Conservation (phyloP, 2,329 filamentous ascomycete species). For the Ploettnerulaceae sp. region DNA sequence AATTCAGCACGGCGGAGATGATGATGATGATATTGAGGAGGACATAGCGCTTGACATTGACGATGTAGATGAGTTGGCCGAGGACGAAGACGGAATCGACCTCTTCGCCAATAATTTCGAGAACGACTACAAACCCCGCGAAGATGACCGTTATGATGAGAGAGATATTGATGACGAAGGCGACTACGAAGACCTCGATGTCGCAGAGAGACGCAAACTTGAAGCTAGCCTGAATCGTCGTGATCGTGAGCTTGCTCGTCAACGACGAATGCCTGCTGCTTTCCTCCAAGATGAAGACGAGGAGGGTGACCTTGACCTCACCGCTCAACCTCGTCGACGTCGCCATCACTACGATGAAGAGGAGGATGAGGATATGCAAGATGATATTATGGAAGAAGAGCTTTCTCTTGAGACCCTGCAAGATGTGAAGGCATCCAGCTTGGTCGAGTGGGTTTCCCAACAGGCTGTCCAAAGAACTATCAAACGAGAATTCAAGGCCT, state of each 20-base stretch:
- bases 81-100: slow-evolving; percentile 76
- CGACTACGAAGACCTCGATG: slow-evolving; percentile 66
- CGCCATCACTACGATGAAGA: slow-evolving; percentile 94
- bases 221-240: slow-evolving; percentile 69
- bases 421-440: slow-evolving; percentile 86
- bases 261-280: slow-evolving; percentile 63
- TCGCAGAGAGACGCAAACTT: slow-evolving; percentile 61
- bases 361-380: slow-evolving; percentile 83
- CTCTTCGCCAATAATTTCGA: slow-evolving; percentile 71
- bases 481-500: slow-evolving; percentile 94
- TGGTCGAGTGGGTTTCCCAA: slow-evolving; percentile 93
- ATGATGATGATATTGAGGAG: slow-evolving; percentile 65
- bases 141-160: slow-evolving; percentile 65
- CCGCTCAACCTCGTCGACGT: slow-evolving; percentile 76
- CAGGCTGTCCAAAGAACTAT: slow-evolving; percentile 88
- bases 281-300: slow-evolving; percentile 76
- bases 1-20: slow-evolving; percentile 62
- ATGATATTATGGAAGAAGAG: slow-evolving; percentile 93
- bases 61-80: slow-evolving; percentile 75
- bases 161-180: slow-evolving; percentile 73
- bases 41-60: slow-evolving; percentile 69
- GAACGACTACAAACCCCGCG: slow-evolving; percentile 63
- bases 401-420: slow-evolving; percentile 85
- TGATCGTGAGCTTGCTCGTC: slow-evolving; percentile 65
- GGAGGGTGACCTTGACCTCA: slow-evolving; percentile 78